A percentile compares a stretch with the other conserved stretches of the same genome.
Conservation (phyloP, 1,139 yeast species). For the Suhomyces atakaporum region DNA sequence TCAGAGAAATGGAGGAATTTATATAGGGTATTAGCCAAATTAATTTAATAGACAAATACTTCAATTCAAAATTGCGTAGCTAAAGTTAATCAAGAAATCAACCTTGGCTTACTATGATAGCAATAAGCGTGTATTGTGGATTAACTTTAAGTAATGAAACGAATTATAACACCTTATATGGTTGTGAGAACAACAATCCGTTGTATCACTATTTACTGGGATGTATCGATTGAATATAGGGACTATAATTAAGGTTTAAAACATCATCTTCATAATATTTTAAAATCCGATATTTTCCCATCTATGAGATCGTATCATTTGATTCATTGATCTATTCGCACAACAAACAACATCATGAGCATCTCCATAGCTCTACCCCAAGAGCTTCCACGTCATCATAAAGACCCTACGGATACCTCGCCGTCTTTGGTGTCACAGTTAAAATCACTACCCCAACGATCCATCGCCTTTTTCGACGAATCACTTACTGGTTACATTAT, state of each 20-base stretch:
- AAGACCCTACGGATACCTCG: too few relatives aligned
- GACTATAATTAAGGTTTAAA: too few relatives aligned
- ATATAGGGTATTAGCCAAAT: conserved; percentile 38
- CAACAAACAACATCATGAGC: conserved; percentile 12
- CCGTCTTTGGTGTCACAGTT: conserved; percentile 7
- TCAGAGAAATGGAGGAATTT: conserved; percentile 46
- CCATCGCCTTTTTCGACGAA: conserved; percentile 42
- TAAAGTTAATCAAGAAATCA: not conserved
- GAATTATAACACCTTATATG: too few relatives aligned
- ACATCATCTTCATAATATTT: too few relatives aligned
- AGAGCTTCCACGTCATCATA: too few relatives aligned
- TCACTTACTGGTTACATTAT: conserved; percentile 36
- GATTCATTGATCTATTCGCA: not conserved
- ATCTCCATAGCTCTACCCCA: conserved; percentile 16
- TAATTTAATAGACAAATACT: not conserved
- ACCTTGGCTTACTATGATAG: not conserved
- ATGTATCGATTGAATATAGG: too few relatives aligned
- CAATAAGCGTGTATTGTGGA: too few relatives aligned
- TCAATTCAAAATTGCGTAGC: not conserved
- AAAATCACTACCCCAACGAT: conserved; percentile 8
- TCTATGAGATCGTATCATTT: too few relatives aligned
- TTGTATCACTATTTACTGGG: too few relatives aligned
- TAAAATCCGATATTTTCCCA: too few relatives aligned
- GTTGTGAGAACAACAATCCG: too few relatives aligned
- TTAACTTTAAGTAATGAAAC: too few relatives aligned